These are phyloP conservation scores for Acanthamoeba rhysodes DNA, from an alignment of 208 protist species.

Conservation along the genomic window DNA sequence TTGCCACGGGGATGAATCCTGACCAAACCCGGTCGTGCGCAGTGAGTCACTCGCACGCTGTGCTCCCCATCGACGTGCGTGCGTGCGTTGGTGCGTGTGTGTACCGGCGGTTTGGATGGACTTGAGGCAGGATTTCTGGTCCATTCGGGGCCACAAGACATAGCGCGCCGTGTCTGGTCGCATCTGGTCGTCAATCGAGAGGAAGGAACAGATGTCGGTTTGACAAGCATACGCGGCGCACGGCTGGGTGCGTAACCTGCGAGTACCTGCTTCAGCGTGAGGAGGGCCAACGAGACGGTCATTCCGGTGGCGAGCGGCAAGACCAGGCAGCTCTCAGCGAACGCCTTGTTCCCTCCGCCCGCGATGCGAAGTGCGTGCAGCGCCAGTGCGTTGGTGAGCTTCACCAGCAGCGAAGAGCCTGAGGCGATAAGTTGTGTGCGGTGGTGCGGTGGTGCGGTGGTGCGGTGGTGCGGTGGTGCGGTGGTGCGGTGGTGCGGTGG, in stretches of 20 bases:
- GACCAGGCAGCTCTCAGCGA: constrained; percentile 87
- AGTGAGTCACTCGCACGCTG: neutral
- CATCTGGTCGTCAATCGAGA: constrained; percentile 56
- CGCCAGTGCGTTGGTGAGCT: constrained; percentile 94
- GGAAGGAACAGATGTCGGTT: neutral
- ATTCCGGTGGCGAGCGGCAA: constrained; percentile 98
- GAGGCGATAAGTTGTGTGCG: too few species aligned
- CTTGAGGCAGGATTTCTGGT: constrained; percentile 99
- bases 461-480: too few species aligned
- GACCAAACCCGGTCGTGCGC: neutral
- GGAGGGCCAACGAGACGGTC: constrained; percentile 93
- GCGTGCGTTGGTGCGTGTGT: neutral
- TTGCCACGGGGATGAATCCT: constrained; percentile 81
- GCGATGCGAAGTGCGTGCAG: constrained; percentile 88
- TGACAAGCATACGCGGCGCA: too few species aligned
- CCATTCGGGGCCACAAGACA: constrained; percentile 97
- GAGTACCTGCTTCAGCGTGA: constrained; percentile 84
- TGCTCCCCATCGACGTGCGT: too few species aligned
- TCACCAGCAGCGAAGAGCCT: constrained; percentile 94
- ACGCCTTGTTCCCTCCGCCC: constrained; percentile 30
- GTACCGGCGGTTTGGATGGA: constrained; percentile 93
- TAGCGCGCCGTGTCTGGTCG: constrained; percentile 81
- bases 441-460: too few species aligned
- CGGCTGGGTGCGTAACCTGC: neutral
- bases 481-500: too few species aligned